A percentile compares a stretch with the other conserved stretches of the same genome.
phyloP scores from a whole-genome alignment of 1,284 basidiomycete species.

The Coniferiporia sulphurascens region DNA sequence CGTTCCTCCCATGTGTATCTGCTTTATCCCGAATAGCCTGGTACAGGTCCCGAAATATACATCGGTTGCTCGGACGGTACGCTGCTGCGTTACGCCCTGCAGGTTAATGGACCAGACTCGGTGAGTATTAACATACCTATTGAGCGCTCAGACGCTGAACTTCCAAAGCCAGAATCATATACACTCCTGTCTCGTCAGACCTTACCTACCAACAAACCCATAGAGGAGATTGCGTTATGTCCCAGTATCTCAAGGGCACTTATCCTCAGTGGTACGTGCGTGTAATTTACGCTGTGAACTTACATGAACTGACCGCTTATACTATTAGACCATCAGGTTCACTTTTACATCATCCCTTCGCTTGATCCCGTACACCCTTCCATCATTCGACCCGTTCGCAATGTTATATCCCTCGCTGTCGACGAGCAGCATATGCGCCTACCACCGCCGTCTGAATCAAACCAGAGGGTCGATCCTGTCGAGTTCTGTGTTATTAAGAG shows the following conservation, averaged over 20 bases:
- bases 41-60: constrained; percentile 64
- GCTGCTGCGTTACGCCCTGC: constrained; percentile 61
- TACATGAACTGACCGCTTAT: neutral
- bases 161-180: constrained; percentile 55
- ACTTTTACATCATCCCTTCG: constrained; percentile 75
- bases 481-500: constrained; percentile 79
- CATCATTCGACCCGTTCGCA: constrained; percentile 69
- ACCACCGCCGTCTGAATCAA: constrained; percentile 39
- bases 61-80: constrained; percentile 71
- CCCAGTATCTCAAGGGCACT: constrained; percentile 70
- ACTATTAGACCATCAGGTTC: constrained; percentile 64
- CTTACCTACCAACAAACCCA: constrained; percentile 54
- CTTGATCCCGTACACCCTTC: constrained; percentile 62
- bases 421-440: constrained; percentile 72
- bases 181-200: constrained; percentile 61
- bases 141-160: neutral
- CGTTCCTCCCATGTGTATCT: neutral
- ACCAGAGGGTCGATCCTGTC: constrained; percentile 47
- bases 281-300: neutral
- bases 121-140: constrained; percentile 32
- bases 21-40: neutral
- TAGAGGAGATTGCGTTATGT: constrained; percentile 74
- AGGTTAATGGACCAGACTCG: constrained; percentile 46
- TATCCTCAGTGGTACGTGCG: constrained; percentile 60
- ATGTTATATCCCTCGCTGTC: constrained; percentile 73